These are phyloP conservation scores for Penicillium chermesinum DNA, from an alignment of 495 filamentous ascomycete genomes.

Conservation along the genomic window DNA sequence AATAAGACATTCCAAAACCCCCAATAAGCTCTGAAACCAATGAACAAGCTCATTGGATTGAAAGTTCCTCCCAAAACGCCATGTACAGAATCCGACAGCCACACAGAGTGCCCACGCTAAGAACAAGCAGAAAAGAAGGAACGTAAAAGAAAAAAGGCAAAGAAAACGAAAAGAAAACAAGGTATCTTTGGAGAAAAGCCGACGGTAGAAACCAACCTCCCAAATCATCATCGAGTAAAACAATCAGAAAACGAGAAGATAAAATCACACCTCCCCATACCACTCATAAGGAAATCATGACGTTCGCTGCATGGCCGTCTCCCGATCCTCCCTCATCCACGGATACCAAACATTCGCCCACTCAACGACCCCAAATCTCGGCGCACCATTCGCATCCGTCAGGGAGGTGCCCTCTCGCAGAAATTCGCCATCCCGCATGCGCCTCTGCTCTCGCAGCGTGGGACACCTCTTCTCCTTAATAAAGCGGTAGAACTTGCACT, in stretches of 20 bases:
- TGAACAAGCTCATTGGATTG: no score
- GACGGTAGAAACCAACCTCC: slow-evolving; percentile 4
- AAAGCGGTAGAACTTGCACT: slow-evolving; percentile 53
- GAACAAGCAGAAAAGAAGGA: background rate
- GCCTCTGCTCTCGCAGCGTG: slow-evolving; percentile 39
- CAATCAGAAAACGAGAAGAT: slow-evolving; percentile 5
- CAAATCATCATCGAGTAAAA: slow-evolving; percentile 4
- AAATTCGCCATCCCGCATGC: slow-evolving; percentile 44
- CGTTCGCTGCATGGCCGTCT: slow-evolving; percentile 5
- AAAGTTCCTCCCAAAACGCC: background rate
- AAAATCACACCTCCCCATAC: slow-evolving; percentile 3
- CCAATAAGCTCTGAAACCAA: no score
- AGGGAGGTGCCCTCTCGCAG: slow-evolving; percentile 24
- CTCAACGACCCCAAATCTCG: slow-evolving; percentile 35
- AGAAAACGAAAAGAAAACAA: slow-evolving; percentile 4
- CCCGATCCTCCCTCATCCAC: slow-evolving; percentile 34
- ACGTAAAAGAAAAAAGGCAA: background rate
- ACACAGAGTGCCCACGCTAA: background rate
- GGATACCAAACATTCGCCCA: slow-evolving; percentile 41
- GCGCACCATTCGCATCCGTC: slow-evolving; percentile 12
- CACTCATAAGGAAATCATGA: no score
- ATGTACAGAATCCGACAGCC: no score
- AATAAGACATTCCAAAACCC: background rate
- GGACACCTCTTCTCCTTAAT: slow-evolving; percentile 46
- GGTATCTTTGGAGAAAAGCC: slow-evolving; percentile 7